Evolutionary conservation across 805 yeast genomes (phyloP), one percentile per base, ranked within the genome.

Genomic region (Pichia insulana): DNA sequence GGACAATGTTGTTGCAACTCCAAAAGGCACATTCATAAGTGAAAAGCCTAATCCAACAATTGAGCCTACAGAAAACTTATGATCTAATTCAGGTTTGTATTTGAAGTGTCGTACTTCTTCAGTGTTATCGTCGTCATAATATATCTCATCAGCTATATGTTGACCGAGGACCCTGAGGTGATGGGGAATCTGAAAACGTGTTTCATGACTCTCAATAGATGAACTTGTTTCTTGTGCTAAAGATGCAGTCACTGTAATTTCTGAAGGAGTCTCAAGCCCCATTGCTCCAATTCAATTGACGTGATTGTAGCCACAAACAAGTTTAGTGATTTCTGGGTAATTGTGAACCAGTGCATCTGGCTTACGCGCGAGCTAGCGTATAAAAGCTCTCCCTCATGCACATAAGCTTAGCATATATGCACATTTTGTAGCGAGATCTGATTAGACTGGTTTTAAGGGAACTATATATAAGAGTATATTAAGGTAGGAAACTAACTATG

Each of bases 11-110:
- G 86, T 76, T 9, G 87, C 76, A 51, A 84, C 70, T 1, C 90
- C 88, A 51, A 83, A 71, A 0, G 89, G 90, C 0, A 86, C 89
- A 34, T 86, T 84, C 89, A 84, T 82, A 27, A 84, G 62, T 1
- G 88, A 78, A 56, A 84, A 83, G 0, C 92, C 90, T 19, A 84
- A 63, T 4, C 92, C 95, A 18, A 84, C 74, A 36, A 84, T 76
- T 0, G 89, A 80, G 1, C 77, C 66, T 10, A 81, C 79, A 0
- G 85, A 78, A 43, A 83, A 68, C 47, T 80, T 78, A 50, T 86
- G 69, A 45, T 76, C 77, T 45, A 84, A 63, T 36, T 79, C 83
- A 55, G 81, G 88, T 50, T 80, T 80, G 57, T 84, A 83, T 42
- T 76, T 75, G 66, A 83, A 81, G 52, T 78, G 83, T 49, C 82